phyloP scores from a whole-genome alignment of 2,329 filamentous ascomycete species.

The Pseudocercospora fijiensis region DNA sequence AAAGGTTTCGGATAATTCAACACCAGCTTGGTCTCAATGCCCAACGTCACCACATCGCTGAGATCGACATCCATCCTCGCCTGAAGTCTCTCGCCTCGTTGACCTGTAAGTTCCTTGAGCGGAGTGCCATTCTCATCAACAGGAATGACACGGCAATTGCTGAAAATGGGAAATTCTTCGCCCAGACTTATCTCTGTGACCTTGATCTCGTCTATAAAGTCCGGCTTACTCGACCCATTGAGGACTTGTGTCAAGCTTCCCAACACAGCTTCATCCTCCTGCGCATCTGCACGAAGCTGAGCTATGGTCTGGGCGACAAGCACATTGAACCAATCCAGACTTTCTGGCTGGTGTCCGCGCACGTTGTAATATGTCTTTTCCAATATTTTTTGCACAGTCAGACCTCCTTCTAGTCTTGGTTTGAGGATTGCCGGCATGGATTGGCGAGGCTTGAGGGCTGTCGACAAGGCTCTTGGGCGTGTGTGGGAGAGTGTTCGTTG shows the following conservation, averaged over 20 bases:
- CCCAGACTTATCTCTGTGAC: slow-evolving; percentile 92
- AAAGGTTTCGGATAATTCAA: slow-evolving; percentile 92
- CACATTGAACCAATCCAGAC: slow-evolving; percentile 98
- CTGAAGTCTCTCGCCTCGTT: slow-evolving; percentile 71
- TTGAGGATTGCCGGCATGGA: slow-evolving; percentile 31
- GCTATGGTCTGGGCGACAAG: slow-evolving; percentile 94
- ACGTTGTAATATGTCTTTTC: slow-evolving; percentile 98
- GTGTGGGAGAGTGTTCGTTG: slow-evolving; percentile 70
- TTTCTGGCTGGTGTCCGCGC: slow-evolving; percentile 92
- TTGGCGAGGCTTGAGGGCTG: slow-evolving; percentile 33
- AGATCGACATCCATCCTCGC: slow-evolving; percentile 96
- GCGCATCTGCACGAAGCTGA: slow-evolving; percentile 88
- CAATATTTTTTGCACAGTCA: slow-evolving; percentile 91
- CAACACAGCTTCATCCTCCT: slow-evolving; percentile 86
- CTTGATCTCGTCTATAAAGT: slow-evolving; percentile 89
- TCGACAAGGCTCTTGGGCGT: slow-evolving; percentile 41
- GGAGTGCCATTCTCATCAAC: slow-evolving; percentile 74
- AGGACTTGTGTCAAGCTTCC: slow-evolving; percentile 79
- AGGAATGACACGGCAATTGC: slow-evolving; percentile 93
- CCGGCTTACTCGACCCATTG: slow-evolving; percentile 80
- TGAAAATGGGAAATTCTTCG: slow-evolving; percentile 98
- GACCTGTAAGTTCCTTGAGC: slow-evolving; percentile 44
- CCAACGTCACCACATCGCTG: slow-evolving; percentile 91
- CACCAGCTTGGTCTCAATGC: slow-evolving; percentile 88
- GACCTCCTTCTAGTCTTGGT: slow-evolving; percentile 39